Conservation (phyloP, 2,329 filamentous ascomycete genomes). For the Ilyonectria sp. region DNA sequence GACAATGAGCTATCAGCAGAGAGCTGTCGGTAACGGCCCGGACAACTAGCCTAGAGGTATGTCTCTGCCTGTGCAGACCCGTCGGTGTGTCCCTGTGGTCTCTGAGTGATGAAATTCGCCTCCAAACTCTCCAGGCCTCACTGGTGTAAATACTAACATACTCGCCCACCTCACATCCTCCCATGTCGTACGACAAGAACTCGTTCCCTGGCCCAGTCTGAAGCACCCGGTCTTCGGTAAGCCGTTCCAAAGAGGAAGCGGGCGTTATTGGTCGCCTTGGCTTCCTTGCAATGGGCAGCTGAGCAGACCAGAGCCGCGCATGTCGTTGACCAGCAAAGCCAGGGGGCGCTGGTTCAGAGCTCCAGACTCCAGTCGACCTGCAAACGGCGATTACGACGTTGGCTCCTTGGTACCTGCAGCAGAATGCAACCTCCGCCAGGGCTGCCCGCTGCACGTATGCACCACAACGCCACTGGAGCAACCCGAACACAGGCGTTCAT, state of each 20-base stretch:
- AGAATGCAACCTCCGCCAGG: conserved; percentile 37
- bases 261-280: conserved; percentile 17
- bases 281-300: not conserved
- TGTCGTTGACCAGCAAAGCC: not conserved
- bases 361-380: conserved; percentile 5
- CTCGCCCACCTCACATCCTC: conserved; percentile 33
- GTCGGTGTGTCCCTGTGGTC: not conserved
- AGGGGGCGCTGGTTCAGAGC: not conserved
- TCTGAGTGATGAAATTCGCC: conserved; percentile 11
- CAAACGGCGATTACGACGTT: conserved; percentile 22
- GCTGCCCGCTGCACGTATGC: conserved; percentile 25
- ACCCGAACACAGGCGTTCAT: conserved; percentile 3
- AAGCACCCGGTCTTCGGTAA: conserved; percentile 34
- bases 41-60: conserved; percentile 1
- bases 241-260: conserved; percentile 29
- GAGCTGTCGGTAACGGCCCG: too few species aligned
- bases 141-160: conserved; percentile 15
- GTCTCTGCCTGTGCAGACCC: not conserved
- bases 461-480: conserved; percentile 19
- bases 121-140: not conserved
- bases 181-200: conserved; percentile 40
- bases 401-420: conserved; percentile 44
- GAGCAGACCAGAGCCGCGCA: not conserved
- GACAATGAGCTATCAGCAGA: not conserved
- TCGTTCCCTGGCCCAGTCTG: conserved; percentile 36